These are phyloP conservation scores for Cladochytrium tenue DNA, from an alignment of 371 early-diverging fungal genomes.

Conservation along the genomic window DNA sequence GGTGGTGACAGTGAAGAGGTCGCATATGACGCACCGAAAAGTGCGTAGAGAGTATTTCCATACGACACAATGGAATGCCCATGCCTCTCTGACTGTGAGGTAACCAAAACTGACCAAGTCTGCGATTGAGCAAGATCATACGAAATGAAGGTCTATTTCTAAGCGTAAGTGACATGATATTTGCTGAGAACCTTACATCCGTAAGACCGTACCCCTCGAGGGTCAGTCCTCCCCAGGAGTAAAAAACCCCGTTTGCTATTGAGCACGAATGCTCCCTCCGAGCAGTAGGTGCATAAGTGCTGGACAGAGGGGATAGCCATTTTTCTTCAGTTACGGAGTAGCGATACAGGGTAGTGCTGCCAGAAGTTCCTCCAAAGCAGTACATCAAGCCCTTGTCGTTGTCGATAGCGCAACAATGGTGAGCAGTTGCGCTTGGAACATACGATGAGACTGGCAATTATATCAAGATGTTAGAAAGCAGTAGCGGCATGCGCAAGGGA, in stretches of 20 bases:
- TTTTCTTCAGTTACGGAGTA: background rate
- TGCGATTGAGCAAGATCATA: no score
- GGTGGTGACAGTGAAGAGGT: background rate
- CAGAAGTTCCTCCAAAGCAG: background rate
- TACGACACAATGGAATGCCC: background rate
- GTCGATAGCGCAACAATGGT: background rate
- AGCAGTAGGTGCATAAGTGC: background rate
- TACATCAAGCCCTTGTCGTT: background rate
- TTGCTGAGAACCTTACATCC: no score
- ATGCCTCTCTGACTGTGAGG: no score
- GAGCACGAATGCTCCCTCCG: background rate
- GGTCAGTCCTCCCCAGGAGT: background rate
- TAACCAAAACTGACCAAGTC: no score
- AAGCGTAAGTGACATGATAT: no score
- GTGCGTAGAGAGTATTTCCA: background rate
- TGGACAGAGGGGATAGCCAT: background rate
- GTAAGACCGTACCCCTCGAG: background rate
- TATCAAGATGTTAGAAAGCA: no score
- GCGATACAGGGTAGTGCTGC: background rate
- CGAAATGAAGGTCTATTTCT: no score
- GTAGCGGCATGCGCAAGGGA: no score
- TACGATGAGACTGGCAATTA: background rate
- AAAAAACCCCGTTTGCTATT: background rate
- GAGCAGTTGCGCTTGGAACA: background rate
- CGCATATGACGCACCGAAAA: background rate